Percentiles rank a stretch among this genome's conserved stretches.
phyloP scores from a whole-genome alignment of 176 grass and related monocot species.

The Hordeum marinum region DNA sequence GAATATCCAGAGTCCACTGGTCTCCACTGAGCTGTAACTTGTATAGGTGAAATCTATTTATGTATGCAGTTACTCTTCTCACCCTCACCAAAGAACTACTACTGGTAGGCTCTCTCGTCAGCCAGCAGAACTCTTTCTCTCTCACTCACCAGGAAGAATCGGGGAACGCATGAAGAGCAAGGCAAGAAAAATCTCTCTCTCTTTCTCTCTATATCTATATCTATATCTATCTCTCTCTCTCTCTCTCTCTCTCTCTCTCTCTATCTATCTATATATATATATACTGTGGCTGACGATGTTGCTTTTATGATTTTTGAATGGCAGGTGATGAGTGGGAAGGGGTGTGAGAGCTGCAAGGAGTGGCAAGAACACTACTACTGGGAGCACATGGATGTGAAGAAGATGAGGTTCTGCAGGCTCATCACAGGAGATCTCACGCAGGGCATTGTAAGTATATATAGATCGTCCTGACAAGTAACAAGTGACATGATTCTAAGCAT shows the following conservation, averaged over 20 bases:
- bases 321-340: background rate
- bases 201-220: background rate
- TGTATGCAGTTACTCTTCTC: background rate
- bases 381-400: slow-evolving; percentile 35
- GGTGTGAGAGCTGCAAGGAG: slow-evolving; percentile 29
- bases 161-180: background rate
- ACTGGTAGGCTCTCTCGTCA: background rate
- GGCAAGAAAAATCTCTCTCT: background rate
- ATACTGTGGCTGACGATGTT: background rate
- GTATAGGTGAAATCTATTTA: background rate
- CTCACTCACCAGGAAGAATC: background rate
- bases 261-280: no score
- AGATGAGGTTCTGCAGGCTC: slow-evolving; percentile 28
- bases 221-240: no score
- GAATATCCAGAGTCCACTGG: background rate
- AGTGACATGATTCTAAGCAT: background rate
- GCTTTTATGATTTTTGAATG: background rate
- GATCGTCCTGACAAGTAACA: background rate
- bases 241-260: background rate
- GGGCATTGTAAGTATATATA: slow-evolving; percentile 25
- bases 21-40: background rate
- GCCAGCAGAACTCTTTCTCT: background rate
- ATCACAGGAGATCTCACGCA: slow-evolving; percentile 20
- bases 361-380: slow-evolving; percentile 46
- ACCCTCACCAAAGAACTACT: background rate